A percentile compares a stretch with the other conserved stretches of the same genome.
phyloP scores from a whole-genome alignment of 179 eudicot genomes.

The Silene coronaria region DNA sequence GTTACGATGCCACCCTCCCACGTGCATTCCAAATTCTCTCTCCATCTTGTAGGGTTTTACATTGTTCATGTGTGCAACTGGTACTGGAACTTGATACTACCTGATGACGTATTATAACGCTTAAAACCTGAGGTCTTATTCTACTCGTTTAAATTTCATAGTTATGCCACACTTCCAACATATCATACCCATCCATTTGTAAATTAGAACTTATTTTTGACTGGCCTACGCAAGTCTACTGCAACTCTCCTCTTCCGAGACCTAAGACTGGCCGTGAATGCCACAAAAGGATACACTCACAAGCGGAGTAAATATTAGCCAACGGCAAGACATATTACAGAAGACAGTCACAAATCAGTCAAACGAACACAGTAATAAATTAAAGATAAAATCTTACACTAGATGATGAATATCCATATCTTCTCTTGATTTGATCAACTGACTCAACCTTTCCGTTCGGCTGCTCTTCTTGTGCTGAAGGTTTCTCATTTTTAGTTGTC shows the following conservation, averaged over 20 bases:
- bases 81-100: too few relatives aligned
- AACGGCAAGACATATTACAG: neutral
- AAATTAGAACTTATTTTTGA: neutral
- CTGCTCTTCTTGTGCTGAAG: slow-evolving; percentile 42
- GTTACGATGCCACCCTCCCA: too few relatives aligned
- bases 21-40: too few relatives aligned
- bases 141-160: neutral
- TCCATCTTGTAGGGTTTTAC: too few relatives aligned
- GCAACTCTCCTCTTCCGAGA: neutral
- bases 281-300: neutral
- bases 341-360: neutral
- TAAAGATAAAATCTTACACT: slow-evolving; percentile 44
- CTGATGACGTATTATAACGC: too few relatives aligned
- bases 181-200: neutral
- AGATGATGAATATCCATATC: slow-evolving; percentile 64
- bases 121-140: neutral
- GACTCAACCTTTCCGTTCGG: slow-evolving; percentile 55
- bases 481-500: slow-evolving; percentile 63
- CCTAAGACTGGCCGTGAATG: neutral
- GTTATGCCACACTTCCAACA: neutral
- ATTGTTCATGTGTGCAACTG: too few relatives aligned
- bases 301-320: neutral
- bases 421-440: slow-evolving; percentile 88
- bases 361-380: neutral
- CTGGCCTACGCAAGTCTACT: neutral